Conservation (phyloP, 768 basidiomycete genomes). For the Amanita polypyramis region DNA sequence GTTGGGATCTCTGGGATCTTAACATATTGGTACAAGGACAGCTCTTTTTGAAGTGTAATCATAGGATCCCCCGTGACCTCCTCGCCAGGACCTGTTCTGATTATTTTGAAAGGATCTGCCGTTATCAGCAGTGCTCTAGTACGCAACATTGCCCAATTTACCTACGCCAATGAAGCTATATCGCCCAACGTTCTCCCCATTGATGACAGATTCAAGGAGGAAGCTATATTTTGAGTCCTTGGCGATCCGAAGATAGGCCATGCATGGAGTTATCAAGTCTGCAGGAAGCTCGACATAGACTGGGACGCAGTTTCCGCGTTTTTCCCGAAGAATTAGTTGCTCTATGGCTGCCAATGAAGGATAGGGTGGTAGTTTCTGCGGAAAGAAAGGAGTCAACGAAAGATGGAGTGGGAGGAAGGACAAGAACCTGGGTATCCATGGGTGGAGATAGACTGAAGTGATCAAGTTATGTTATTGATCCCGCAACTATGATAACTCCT, state of each 20-base stretch:
- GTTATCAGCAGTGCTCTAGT: not conserved
- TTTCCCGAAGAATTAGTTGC: slow-evolving; percentile 67
- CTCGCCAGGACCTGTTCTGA: slow-evolving; percentile 81
- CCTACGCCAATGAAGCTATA: slow-evolving; percentile 97
- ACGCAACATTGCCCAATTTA: slow-evolving; percentile 21
- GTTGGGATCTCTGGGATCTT: slow-evolving; percentile 87
- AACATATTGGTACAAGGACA: slow-evolving; percentile 80
- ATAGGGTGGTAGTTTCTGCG: slow-evolving; percentile 53
- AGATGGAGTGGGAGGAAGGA: not conserved
- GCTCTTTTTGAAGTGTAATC: slow-evolving; percentile 71
- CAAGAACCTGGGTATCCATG: slow-evolving; percentile 43
- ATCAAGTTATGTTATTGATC: slow-evolving; percentile 1
- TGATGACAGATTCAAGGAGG: slow-evolving; percentile 85
- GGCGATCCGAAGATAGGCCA: slow-evolving; percentile 89
- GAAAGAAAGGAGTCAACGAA: slow-evolving; percentile 3
- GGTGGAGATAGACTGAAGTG: not conserved
- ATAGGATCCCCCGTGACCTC: slow-evolving; percentile 84
- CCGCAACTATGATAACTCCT: slow-evolving; percentile 58
- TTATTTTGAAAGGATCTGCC: slow-evolving; percentile 85
- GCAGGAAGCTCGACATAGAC: slow-evolving; percentile 90
- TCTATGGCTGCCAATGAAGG: slow-evolving; percentile 72
- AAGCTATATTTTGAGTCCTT: slow-evolving; percentile 93
- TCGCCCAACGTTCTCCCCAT: slow-evolving; percentile 83
- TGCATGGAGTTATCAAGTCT: slow-evolving; percentile 93
- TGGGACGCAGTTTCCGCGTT: slow-evolving; percentile 86